Evolutionary conservation across 768 basidiomycete genomes (phyloP).

Genomic region (Lactifluus pinguis): DNA sequence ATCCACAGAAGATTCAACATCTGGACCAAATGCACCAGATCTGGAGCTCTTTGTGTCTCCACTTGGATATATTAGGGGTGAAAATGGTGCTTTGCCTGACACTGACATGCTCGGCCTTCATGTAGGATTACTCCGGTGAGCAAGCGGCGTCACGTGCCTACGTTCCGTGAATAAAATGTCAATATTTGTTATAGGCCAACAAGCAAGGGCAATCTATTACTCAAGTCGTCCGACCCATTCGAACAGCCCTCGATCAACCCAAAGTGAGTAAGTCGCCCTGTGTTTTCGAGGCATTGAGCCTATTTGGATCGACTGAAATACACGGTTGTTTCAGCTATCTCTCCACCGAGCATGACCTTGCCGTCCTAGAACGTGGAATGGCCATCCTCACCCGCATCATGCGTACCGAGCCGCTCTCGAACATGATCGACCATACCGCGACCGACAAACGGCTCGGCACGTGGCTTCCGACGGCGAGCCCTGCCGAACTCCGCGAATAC

Average conservation of each 20-base stretch:
- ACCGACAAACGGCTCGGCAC: slow-evolving; percentile 31
- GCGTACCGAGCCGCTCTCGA: slow-evolving; percentile 31
- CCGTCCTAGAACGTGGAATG: slow-evolving; percentile 33
- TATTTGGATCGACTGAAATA: slow-evolving; percentile 1
- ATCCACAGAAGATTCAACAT: slow-evolving; percentile 25
- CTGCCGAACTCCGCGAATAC: slow-evolving; percentile 29
- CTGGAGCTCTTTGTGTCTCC: slow-evolving; percentile 28
- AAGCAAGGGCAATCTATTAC: slow-evolving; percentile 32
- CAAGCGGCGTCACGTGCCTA: neutral
- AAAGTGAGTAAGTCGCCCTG: slow-evolving; percentile 26
- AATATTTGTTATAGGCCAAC: slow-evolving; percentile 30
- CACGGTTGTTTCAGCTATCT: slow-evolving; percentile 35
- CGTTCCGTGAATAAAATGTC: neutral
- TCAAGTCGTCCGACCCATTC: slow-evolving; percentile 34
- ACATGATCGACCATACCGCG: slow-evolving; percentile 28
- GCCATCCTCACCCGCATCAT: slow-evolving; percentile 31
- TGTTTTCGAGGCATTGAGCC: neutral
- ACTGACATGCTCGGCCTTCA: slow-evolving; percentile 23
- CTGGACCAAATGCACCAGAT: slow-evolving; percentile 28
- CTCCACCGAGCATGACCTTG: slow-evolving; percentile 32
- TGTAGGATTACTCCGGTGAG: slow-evolving; percentile 26
- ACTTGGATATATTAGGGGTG: slow-evolving; percentile 21
- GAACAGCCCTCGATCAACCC: slow-evolving; percentile 39
- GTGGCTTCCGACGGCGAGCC: slow-evolving; percentile 26
- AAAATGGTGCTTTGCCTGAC: slow-evolving; percentile 3